Evolutionary conservation across 202 grass and related monocot species (phyloP).

Genomic region (Hordeum pubiflorum): DNA sequence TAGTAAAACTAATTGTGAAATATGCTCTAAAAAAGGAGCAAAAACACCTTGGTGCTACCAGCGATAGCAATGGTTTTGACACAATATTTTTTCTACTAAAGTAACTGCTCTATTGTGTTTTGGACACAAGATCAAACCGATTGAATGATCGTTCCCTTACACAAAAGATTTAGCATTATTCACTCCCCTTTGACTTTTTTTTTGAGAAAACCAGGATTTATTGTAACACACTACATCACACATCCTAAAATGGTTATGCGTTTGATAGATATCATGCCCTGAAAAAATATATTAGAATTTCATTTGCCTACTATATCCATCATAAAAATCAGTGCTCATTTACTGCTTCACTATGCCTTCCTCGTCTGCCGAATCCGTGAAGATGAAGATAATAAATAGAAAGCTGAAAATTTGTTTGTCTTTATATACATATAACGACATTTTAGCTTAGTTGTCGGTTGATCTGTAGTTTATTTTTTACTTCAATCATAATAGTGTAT

Average conservation of each 20-base stretch:
- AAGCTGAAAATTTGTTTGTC: not conserved
- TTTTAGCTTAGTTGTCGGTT: not conserved
- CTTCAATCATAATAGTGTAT: not conserved
- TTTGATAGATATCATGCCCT: not conserved
- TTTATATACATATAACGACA: not conserved
- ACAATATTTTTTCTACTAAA: not conserved
- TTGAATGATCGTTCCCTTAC: too few species aligned
- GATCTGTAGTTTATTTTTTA: not conserved
- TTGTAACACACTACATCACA: too few species aligned
- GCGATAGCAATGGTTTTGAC: too few species aligned
- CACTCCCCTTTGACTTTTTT: not conserved
- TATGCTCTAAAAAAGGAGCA: not conserved
- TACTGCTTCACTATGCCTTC: not conserved
- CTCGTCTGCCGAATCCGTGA: not conserved
- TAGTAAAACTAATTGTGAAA: not conserved
- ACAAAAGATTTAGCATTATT: not conserved
- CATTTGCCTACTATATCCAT: not conserved
- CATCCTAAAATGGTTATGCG: not conserved
- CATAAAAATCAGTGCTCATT: not conserved
- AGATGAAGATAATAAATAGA: not conserved
- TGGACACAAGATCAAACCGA: not conserved
- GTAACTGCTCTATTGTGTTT: not conserved
- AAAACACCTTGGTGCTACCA: not conserved
- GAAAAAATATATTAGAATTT: not conserved
- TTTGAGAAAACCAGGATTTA: conserved; percentile 6